Conservation (phyloP, 208 protist species). For the Crithidia bombi region DNA sequence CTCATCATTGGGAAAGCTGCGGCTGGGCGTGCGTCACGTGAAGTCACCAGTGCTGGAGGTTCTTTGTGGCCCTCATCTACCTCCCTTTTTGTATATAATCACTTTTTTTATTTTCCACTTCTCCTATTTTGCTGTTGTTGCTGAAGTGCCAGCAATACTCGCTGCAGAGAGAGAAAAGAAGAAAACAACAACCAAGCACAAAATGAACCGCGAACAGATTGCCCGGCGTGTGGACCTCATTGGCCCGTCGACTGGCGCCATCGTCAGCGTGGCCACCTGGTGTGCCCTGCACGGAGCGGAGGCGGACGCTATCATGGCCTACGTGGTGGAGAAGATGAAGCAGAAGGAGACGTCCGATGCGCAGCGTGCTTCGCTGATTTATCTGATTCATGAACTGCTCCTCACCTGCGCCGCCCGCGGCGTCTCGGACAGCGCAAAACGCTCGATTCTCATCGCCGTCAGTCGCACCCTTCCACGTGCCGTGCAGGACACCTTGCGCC, state of each 20-base stretch:
- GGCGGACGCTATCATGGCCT: conserved; percentile 66
- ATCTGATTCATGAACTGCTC: conserved; percentile 87
- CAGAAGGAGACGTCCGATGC: conserved; percentile 44
- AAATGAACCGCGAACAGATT: conserved; percentile 74
- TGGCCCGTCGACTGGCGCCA: conserved; percentile 66
- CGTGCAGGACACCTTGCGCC: conserved; percentile 45
- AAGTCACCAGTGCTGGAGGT: not conserved
- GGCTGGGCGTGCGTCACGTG: not conserved
- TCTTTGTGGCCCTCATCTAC: not conserved
- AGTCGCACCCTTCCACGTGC: conserved; percentile 51
- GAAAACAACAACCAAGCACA: conserved; percentile 15
- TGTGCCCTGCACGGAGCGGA: conserved; percentile 83
- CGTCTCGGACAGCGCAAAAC: conserved; percentile 64
- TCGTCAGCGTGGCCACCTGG: conserved; percentile 87
- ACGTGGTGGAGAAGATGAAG: conserved; percentile 64
- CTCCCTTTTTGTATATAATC: not conserved
- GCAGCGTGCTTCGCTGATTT: conserved; percentile 67
- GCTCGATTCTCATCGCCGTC: conserved; percentile 61
- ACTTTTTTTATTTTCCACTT: no score
- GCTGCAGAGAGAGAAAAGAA: not conserved
- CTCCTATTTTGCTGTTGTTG: no score
- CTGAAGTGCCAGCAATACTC: no score
- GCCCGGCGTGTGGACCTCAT: conserved; percentile 72
- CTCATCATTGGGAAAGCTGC: no score
- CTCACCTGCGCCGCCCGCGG: conserved; percentile 74